phyloP scores from a whole-genome alignment of 768 basidiomycete species.

The Leccinum rimulosum region DNA sequence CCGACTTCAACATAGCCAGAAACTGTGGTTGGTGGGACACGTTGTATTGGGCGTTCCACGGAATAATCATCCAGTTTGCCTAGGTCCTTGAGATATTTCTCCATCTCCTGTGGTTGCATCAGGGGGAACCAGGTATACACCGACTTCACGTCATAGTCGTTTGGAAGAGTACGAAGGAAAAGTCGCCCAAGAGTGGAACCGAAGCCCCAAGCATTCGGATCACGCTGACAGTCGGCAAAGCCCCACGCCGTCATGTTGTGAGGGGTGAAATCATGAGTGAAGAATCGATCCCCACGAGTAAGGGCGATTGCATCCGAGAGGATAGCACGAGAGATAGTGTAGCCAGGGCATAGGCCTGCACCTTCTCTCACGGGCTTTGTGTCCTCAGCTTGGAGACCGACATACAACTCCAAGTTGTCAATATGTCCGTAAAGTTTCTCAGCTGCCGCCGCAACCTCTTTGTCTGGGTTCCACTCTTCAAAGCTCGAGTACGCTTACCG shows the following conservation, averaged over 20 bases:
- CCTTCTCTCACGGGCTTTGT: constrained; percentile 72
- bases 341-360: constrained; percentile 84
- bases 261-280: constrained; percentile 79
- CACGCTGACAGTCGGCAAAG: constrained; percentile 77
- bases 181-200: constrained; percentile 70
- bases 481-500: constrained; percentile 62
- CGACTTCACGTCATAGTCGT: constrained; percentile 65
- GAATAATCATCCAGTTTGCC: constrained; percentile 55
- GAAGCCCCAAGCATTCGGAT: constrained; percentile 67
- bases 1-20: constrained; percentile 50
- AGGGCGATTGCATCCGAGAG: constrained; percentile 84
- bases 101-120: constrained; percentile 74
- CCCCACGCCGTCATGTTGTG: constrained; percentile 83
- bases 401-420: constrained; percentile 76
- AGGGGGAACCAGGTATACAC: constrained; percentile 88
- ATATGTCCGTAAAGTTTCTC: constrained; percentile 78
- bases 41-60: constrained; percentile 44
- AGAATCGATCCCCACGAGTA: constrained; percentile 81
- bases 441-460: constrained; percentile 65
- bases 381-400: constrained; percentile 77
- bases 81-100: constrained; percentile 53
- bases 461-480: constrained; percentile 78
- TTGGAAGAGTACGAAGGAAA: constrained; percentile 69
- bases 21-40: constrained; percentile 31
- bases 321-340: constrained; percentile 83